Base-by-base conservation (phyloP, 202 grass and related monocot species). In the Carex arenaria region DNA sequence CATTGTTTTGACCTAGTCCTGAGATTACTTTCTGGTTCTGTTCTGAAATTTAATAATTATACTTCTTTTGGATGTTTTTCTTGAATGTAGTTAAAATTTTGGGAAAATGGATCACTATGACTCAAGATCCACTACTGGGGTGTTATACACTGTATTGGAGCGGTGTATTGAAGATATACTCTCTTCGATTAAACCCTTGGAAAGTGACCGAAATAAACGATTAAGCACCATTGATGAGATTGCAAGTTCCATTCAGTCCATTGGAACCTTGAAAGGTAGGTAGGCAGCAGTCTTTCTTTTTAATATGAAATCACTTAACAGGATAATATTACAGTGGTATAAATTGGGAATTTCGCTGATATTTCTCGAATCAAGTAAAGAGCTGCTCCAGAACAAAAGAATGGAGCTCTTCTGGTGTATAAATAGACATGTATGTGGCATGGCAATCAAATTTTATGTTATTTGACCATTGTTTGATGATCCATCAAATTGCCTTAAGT, bases 81-180 rank as follows among this genome's bases (percentile, higher is more conserved):
- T 72, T 65, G 10, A 61, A 34, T 83, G 79, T 84, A 90, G 88
- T 65, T 78, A 32, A 78, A 78, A 62, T 88, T 87, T 89, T 81
- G 77, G 36, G 60, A 90, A 88, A 85, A 78, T 56, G 60, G 65
- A 87, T 59, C 34, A 68, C 63, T 51, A 34, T 54, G 65, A 63
- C 11, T 14, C 3, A 14, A 74, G 42, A 57, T 87, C 88, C 18
- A 86, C 14, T n/a, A 20, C 47, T 82, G 34, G 67, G 26, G 78
- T 72, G 64, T 31, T 10, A 64, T 64, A 65, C 32, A 74, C 51
- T 81, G 64, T 92, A 53, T 79, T 89, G 51, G 67, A 81, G 23
- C 66, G 78, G 66, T 92, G 90, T 73, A 56, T 90, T 60, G 87
- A 83, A 72, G 90, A 92, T 34, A 90, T 97, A 61, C 88, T 97